Evolutionary conservation across 2,329 filamentous ascomycete genomes (phyloP).

Genomic region (Scedosporium dehoogii): DNA sequence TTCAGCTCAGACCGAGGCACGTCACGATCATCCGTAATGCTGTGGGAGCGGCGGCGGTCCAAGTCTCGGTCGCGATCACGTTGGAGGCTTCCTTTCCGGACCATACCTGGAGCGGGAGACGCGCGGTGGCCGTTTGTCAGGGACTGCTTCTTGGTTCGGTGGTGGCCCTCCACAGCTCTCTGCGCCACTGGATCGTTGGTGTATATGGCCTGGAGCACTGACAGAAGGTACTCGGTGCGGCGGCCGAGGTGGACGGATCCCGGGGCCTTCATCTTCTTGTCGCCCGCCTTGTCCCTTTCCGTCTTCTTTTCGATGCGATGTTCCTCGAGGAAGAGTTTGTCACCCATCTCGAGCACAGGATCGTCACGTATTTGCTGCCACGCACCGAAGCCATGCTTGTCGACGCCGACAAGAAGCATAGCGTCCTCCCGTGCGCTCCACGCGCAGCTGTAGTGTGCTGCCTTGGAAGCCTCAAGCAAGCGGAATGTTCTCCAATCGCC

Average conservation of each 20-base stretch:
- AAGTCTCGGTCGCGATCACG: conserved; percentile 34
- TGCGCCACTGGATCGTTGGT: conserved; percentile 66
- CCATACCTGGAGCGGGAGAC: conserved; percentile 53
- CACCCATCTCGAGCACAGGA: conserved; percentile 68
- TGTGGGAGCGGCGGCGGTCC: conserved; percentile 41
- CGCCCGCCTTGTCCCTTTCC: conserved; percentile 69
- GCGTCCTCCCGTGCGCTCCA: conserved; percentile 94
- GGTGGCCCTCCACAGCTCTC: conserved; percentile 80
- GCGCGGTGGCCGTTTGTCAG: conserved; percentile 53
- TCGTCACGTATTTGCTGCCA: conserved; percentile 95
- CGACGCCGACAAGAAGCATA: conserved; percentile 92
- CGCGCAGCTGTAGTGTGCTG: conserved; percentile 78
- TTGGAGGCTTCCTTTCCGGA: conserved; percentile 36
- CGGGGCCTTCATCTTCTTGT: conserved; percentile 79
- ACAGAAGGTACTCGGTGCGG: conserved; percentile 87
- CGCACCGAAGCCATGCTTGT: conserved; percentile 87
- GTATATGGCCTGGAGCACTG: conserved; percentile 83
- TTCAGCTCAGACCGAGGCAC: conserved; percentile 46
- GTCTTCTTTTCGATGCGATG: conserved; percentile 98
- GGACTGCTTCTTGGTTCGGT: conserved; percentile 73
- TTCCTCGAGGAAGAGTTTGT: conserved; percentile 95
- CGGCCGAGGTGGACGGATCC: conserved; percentile 96
- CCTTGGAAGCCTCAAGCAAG: conserved; percentile 83
- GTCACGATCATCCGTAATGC: conserved; percentile 39
- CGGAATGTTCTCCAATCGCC: conserved; percentile 72